Percentiles rank a stretch among this genome's conserved stretches.
Conservation (phyloP, 1,284 basidiomycete genomes). For the Kalmanozyma brasiliensis region DNA sequence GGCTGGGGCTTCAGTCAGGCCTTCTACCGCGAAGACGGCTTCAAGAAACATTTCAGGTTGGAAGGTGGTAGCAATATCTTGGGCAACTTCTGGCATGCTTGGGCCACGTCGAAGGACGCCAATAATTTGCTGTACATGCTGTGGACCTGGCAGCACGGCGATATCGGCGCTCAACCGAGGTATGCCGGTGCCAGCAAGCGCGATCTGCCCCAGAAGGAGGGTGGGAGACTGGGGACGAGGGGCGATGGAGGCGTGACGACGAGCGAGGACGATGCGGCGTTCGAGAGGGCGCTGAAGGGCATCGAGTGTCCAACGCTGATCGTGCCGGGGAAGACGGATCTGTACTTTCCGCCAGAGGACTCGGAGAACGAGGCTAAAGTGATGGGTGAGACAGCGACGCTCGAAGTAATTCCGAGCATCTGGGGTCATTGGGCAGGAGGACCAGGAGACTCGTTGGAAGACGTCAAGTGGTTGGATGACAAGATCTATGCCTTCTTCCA, state of each 20-base stretch:
- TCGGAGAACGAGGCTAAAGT: conserved; percentile 30
- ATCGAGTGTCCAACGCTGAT: conserved; percentile 45
- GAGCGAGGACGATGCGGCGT: conserved; percentile 37
- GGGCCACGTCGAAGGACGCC: conserved; percentile 40
- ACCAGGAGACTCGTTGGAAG: conserved; percentile 39
- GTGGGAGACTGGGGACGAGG: conserved; percentile 19
- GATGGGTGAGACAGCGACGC: conserved; percentile 32
- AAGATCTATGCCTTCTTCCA: conserved; percentile 31
- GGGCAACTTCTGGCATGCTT: conserved; percentile 37
- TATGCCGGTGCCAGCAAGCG: conserved; percentile 40
- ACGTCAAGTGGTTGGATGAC: conserved; percentile 49
- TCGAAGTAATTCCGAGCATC: conserved; percentile 51
- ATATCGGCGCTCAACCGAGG: conserved; percentile 37
- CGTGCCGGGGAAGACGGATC: conserved; percentile 41
- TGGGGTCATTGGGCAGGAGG: conserved; percentile 56
- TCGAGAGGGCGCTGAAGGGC: conserved; percentile 34
- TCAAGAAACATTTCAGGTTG: conserved; percentile 39
- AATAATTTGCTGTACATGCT: conserved; percentile 50
- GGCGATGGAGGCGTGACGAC: conserved; percentile 22
- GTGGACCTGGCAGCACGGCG: conserved; percentile 48
- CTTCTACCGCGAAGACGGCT: conserved; percentile 47
- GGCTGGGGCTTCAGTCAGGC: conserved; percentile 56
- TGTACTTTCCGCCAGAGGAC: conserved; percentile 58
- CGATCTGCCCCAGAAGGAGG: conserved; percentile 12
- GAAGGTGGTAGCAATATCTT: conserved; percentile 19